These are phyloP conservation scores for Hondaea fermentalgiana DNA, from an alignment of 108 stramenopile genomes.

Conservation along the genomic window DNA sequence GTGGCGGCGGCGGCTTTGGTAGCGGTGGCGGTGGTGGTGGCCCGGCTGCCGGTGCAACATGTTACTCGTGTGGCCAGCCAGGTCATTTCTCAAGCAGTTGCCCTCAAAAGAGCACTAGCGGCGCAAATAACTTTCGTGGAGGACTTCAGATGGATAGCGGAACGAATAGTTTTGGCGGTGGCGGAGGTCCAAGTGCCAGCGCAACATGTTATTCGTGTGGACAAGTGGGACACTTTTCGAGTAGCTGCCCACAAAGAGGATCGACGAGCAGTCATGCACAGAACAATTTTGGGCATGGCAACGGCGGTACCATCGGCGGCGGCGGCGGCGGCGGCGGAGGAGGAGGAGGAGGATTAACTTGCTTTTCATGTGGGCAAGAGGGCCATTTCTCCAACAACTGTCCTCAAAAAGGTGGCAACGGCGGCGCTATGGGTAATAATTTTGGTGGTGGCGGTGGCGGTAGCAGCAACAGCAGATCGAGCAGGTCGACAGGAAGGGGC, in stretches of 20 bases:
- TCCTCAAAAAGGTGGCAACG: no score
- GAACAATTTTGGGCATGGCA: no score
- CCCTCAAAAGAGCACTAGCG: not conserved
- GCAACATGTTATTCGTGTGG: not conserved
- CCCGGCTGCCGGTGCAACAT: not conserved
- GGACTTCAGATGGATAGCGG: not conserved
- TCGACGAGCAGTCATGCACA: not conserved
- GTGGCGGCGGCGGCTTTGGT: not conserved
- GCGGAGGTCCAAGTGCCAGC: not conserved
- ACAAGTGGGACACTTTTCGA: not conserved
- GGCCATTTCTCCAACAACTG: no score
- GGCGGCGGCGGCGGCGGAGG: no score
- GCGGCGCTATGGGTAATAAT: no score
- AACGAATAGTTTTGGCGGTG: not conserved
- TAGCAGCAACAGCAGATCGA: no score
- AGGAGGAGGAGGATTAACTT: no score
- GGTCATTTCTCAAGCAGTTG: not conserved
- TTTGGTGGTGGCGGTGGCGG: no score
- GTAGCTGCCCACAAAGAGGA: not conserved
- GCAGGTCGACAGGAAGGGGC: no score
- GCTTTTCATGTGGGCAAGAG: no score
- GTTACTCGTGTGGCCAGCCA: not conserved
- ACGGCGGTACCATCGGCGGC: no score
- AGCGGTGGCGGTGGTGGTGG: not conserved
- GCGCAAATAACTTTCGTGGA: not conserved